Evolutionary conservation across 2,329 filamentous ascomycete genomes (phyloP).

Genomic region (Venturia asperata): DNA sequence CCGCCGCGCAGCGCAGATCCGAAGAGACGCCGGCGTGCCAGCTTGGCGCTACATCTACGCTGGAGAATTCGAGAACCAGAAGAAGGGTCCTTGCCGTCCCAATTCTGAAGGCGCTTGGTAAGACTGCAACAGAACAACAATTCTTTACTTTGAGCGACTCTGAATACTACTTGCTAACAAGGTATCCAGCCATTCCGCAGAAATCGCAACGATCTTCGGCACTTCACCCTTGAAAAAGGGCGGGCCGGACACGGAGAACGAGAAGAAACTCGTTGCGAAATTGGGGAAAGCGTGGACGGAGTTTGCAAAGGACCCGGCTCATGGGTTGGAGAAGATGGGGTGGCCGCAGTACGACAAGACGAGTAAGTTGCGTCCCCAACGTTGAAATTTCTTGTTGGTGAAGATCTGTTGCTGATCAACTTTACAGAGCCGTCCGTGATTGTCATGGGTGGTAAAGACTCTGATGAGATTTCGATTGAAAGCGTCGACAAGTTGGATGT

Average conservation of each 20-base stretch:
- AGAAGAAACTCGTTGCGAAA: conserved; percentile 30
- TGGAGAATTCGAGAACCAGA: conserved; percentile 33
- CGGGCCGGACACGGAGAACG: conserved; percentile 25
- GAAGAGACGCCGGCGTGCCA: conserved; percentile 27
- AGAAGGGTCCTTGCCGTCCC: conserved; percentile 26
- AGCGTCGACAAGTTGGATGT: conserved; percentile 15
- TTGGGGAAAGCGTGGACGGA: conserved; percentile 36
- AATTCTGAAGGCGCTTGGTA: conserved; percentile 28
- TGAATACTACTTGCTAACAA: conserved; percentile 25
- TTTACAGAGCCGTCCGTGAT: conserved; percentile 15
- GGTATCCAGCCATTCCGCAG: conserved; percentile 21
- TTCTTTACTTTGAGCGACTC: too few species aligned
- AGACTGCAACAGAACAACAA: too few species aligned
- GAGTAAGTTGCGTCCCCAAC: conserved; percentile 10
- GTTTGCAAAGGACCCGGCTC: conserved; percentile 35
- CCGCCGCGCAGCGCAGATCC: conserved; percentile 27
- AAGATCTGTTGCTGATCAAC: neutral
- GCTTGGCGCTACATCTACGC: conserved; percentile 37
- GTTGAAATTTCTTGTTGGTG: neutral
- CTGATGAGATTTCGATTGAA: conserved; percentile 17
- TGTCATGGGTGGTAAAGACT: conserved; percentile 19
- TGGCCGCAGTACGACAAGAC: conserved; percentile 19
- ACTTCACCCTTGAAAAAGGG: conserved; percentile 23
- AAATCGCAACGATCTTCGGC: conserved; percentile 32
- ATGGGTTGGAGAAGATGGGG: conserved; percentile 26